Base-by-base conservation (phyloP, 2,329 filamentous ascomycete species). In the Ophiosphaerella korrae region DNA sequence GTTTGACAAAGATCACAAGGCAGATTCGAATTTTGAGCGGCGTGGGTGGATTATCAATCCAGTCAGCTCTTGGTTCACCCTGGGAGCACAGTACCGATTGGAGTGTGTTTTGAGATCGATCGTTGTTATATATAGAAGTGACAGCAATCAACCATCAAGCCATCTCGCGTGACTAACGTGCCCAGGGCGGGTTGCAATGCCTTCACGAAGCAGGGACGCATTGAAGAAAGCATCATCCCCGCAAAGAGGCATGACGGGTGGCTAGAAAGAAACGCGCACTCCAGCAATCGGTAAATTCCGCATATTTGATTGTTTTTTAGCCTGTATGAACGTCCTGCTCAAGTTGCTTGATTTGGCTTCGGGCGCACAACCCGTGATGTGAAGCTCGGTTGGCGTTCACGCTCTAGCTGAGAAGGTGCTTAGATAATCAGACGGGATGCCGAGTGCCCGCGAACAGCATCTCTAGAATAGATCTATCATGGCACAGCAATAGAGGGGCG, bases 311-410 rank as follows among this genome's bases (percentile, higher is more conserved):
- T 23, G 18, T 13, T 29, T 12, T 39, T 38, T 34, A 40, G 5
- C 42, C 23, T 23, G 38, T 36, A 23, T 18, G 32, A 31, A 42
- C 7, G 21, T 41, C 13, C 16, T 38, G 32, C n/a, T 34, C 24
- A 18, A 33, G 31, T 39, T 57, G 47, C 45, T 57, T 29, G 35
- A 45, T 46, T 42, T 45, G 49, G 41, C 41, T 32, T 44, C 14
- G 40, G 31, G 36, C 42, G 40, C 32, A 35, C 44, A 34, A 45
- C 12, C 23, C 13, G 35, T 46, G 44, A 45, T 45, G 49, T 48
- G 42, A 47, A 36, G n/a, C 45, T 58, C 62, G 56, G 55, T 57
- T 64, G 62, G 62, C 58, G 58, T 55, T 51, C 43, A 31, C 23
- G 41, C 34, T 41, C 46, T 42, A 61, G 56, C 58, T 61, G 58